Evolutionary conservation across 129 eudicot species (phyloP), one percentile per base, ranked within the genome.

Genomic region (Helichrysum umbraculigerum): DNA sequence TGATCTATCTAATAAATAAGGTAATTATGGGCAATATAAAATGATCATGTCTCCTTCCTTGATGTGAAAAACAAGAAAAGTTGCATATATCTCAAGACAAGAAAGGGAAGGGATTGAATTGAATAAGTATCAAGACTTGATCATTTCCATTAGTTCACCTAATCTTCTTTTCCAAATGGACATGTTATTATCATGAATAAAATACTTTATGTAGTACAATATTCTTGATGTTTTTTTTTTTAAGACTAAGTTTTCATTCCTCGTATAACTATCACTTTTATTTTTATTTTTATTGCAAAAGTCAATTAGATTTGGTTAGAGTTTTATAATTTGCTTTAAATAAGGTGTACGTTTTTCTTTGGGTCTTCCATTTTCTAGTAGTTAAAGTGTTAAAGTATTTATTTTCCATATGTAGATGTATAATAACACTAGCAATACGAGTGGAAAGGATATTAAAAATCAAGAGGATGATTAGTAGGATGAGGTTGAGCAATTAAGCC

Each of bases 1-100:
- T 25, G 6, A n/a, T 72, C 21, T 72, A 25, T 70, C 16, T 72
- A 72, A 1, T 58, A n/a, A n/a, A 11, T 69, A 69, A 11, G 28
- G 11, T 44, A 21, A 41, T 41, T 14, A 47, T 47, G 3, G 0
- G 9, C 1, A 9, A 68, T 41, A 11, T 15, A 41, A 41, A 15
- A 51, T 14, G 21, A 6, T 50, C 2, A 51, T 10, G 51, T 44
- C 37, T 70, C 7, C 44, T 50, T 29, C 1, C 50, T n/a, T 72
- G 20, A 33, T 73, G 56, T 73, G 68, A 35, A 58, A 58, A 73
- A 47, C 34, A 59, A 35, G 22, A 35, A 73, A 12, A 37, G 12
- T 20, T 11, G 57, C 56, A 59, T 25, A 25, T 25, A 25, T 73
- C 68, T 21, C 56, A 19, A 21, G 6, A 72, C 7, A 71, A 21